Evolutionary conservation across 495 filamentous ascomycete genomes (phyloP), one percentile per base, ranked within the genome.

Genomic region (Trichoderma parareesei): DNA sequence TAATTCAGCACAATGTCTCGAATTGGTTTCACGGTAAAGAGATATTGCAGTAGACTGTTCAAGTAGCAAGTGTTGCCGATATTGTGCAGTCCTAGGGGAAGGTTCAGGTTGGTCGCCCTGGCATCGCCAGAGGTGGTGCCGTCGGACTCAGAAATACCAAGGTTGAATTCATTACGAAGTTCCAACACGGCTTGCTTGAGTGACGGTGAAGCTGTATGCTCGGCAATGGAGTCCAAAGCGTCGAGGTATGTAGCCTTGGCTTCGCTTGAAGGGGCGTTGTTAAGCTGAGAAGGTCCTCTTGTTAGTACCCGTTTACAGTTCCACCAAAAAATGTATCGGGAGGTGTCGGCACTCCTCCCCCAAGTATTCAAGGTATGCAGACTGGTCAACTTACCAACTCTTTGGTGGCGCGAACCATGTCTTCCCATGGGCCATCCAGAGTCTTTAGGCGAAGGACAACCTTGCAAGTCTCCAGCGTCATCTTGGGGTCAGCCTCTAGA

Each of bases 61-160:
- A 99, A 83, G 69, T 99, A 99, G 74, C 94, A 99, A 1, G 94
- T 99, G 68, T 97, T 97, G 49, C 93, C 92, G 67, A 97, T 93
- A 67, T 98, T 99, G 49, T 85, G 84, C 13, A 98, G 80, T 0
- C 94, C 94, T 62, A 93, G 88, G 8, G 93, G 92, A 78, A 87
- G 86, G 14, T 57, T 16, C 33, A 57, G 9, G 16, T 57, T 57
- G 9, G 53, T n/a, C 8, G 53, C 53, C 37, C 33, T 57, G 11
- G 53, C 9, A 3, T 57, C 53, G 53, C 27, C 11, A 11, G 40
- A 41, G 11, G 6, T 41, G 11, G 6, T 10, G 8, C 5, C 18
- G 5, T 57, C 53, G 53, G 37, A 37, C 2, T 33, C 20, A 37
- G 53, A 37, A 37, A 35, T 57, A 13, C 53, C 37, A 27, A 57